Evolutionary conservation across 2,329 filamentous ascomycete species (phyloP).

Genomic region (Monosporascus ibericus): DNA sequence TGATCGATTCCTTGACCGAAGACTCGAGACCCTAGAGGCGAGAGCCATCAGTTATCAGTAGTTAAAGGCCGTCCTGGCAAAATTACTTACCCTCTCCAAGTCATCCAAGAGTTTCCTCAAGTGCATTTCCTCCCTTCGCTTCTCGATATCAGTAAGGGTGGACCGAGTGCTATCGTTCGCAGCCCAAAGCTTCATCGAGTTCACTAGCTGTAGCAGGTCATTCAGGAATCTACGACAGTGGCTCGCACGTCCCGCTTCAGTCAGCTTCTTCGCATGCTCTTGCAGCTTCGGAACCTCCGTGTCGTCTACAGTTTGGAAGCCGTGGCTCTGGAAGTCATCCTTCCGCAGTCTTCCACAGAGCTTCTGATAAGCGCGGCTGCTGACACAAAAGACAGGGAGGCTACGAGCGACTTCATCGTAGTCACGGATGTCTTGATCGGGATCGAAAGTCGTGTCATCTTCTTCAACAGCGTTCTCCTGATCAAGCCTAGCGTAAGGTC

Average conservation of each 20-base stretch:
- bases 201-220: conserved; percentile 42
- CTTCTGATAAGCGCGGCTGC: conserved; percentile 56
- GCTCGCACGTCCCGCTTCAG: conserved; percentile 33
- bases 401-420: conserved; percentile 50
- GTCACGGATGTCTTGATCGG: conserved; percentile 46
- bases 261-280: conserved; percentile 52
- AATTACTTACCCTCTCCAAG: conserved; percentile 16
- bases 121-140: conserved; percentile 10
- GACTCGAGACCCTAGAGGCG: conserved; percentile 28
- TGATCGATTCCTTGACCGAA: conserved; percentile 30
- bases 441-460: conserved; percentile 48
- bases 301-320: conserved; percentile 45
- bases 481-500: conserved; percentile 35
- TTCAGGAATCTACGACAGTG: conserved; percentile 45
- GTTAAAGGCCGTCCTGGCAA: not conserved
- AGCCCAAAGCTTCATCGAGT: conserved; percentile 36
- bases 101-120: conserved; percentile 12
- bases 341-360: conserved; percentile 47
- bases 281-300: conserved; percentile 56
- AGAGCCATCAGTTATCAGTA: not conserved
- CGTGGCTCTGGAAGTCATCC: conserved; percentile 41
- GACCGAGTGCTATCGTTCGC: conserved; percentile 5
- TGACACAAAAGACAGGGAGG: conserved; percentile 60
- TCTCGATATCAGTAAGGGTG: conserved; percentile 10
- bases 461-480: conserved; percentile 45